A percentile compares a stretch with the other conserved stretches of the same genome.
Conservation (phyloP, 108 stramenopile species). For the Cyclotella kingstonii region DNA sequence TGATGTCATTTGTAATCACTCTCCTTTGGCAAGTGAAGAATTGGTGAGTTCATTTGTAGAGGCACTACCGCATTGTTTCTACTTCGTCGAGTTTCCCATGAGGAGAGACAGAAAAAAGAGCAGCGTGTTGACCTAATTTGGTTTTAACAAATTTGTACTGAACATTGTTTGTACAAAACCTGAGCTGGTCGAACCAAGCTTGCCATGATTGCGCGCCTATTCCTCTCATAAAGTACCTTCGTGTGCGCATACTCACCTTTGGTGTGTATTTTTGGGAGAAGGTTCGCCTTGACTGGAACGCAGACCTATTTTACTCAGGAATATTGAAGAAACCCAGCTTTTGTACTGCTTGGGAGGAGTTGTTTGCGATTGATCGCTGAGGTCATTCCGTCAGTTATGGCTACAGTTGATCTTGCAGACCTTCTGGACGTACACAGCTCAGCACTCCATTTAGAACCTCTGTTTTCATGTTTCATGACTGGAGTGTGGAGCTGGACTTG, state of each 20-base stretch:
- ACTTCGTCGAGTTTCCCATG: neutral
- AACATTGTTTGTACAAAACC: constrained; percentile 15
- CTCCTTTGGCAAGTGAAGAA: constrained; percentile 90
- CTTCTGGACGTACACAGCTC: constrained; percentile 31
- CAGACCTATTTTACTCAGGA: constrained; percentile 53
- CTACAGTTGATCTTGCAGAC: constrained; percentile 20
- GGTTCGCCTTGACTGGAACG: constrained; percentile 61
- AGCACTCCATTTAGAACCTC: constrained; percentile 27
- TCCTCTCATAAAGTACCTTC: constrained; percentile 10
- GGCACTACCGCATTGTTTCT: neutral
- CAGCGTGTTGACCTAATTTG: neutral
- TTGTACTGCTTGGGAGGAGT: constrained; percentile 51
- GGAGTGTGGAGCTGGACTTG: constrained; percentile 2
- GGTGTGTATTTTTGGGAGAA: constrained; percentile 4
- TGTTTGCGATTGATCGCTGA: constrained; percentile 59
- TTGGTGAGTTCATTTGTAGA: constrained; percentile 49
- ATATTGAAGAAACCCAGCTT: constrained; percentile 45
- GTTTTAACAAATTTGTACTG: neutral
- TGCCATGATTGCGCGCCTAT: constrained; percentile 65
- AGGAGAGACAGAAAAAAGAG: neutral
- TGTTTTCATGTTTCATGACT: constrained; percentile 41
- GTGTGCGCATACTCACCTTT: neutral
- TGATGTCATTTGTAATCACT: constrained; percentile 96
- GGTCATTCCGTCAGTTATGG: constrained; percentile 7
- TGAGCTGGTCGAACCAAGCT: constrained; percentile 73